Base-by-base conservation (phyloP, 2,329 filamentous ascomycete genomes). In the Hysterium pulicare region DNA sequence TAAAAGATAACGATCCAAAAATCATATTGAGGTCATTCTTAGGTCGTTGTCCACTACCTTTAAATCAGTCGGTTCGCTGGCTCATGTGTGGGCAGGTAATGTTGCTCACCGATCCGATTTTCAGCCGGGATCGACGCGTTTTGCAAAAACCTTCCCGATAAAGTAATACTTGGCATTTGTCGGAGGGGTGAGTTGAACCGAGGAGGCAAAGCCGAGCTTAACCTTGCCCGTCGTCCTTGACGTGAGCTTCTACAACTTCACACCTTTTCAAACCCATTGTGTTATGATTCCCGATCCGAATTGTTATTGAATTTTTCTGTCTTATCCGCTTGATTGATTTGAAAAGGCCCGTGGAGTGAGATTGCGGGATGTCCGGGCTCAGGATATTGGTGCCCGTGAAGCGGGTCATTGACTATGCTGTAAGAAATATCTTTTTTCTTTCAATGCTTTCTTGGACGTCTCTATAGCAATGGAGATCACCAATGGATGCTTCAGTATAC, bases 351-450 rank as follows among this genome's bases (percentile, higher is more conserved):
- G n/a, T n/a, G n/a, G n/a, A n/a, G n/a, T n/a, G n/a, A 28, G 24
- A 19, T 41, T 7, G 15, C 48, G 65, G 47, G 41, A 73, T 73
- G 68, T 72, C 72, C 38, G 62, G 69, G 36, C 64, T 79, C 39
- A 71, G 75, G 54, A 76, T 79, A 56, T 64, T 79, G 50, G 76
- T 79, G 26, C 76, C 76, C 51, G 67, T 79, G 36, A 79, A 79
- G 66, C 71, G 75, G 62, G 76, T 78, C 50, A 76, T 79, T 63
- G 76, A 78, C 71, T 79, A 79, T 69, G 74, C 76, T 36, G 75
- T 78, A 68, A 37, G 68, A n/a, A 13, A 32, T 32, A n/a, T 23
- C 24, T 31, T 41, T 21, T 19, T 23, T 41, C 17, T 38, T 23
- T 33, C 28, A 22, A 38, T 28, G 23, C 41, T n/a, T n/a, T n/a